phyloP scores from a whole-genome alignment of 768 basidiomycete species.

The Mycena belliarum region DNA sequence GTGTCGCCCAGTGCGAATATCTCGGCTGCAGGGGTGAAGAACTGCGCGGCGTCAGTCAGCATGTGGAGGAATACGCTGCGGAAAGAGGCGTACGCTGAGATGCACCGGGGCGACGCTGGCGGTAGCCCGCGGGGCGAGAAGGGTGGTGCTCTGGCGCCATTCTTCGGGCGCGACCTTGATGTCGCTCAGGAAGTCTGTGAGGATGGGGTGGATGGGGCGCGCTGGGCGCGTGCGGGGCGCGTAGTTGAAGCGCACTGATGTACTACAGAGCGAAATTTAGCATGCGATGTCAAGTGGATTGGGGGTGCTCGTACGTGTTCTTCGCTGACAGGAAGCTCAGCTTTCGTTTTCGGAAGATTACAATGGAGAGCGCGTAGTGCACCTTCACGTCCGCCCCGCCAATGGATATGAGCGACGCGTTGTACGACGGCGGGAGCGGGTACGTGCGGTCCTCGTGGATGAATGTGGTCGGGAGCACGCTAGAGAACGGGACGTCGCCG shows the following conservation, averaged over 20 bases:
- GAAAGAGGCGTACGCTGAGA: neutral
- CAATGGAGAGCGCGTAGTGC: neutral
- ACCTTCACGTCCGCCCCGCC: conserved; percentile 35
- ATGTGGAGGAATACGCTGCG: neutral
- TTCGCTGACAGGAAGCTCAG: neutral
- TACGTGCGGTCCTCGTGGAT: conserved; percentile 30
- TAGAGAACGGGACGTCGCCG: conserved; percentile 39
- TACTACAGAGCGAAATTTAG: neutral
- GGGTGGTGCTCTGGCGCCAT: neutral
- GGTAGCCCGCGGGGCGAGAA: neutral
- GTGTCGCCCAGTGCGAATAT: conserved; percentile 1
- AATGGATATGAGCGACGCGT: conserved; percentile 30
- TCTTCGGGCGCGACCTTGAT: conserved; percentile 9
- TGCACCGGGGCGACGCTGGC: neutral
- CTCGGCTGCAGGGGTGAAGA: conserved; percentile 3
- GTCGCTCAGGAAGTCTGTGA: conserved; percentile 2
- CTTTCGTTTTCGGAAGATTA: neutral
- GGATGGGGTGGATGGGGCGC: neutral
- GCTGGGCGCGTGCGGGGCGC: conserved; percentile 3
- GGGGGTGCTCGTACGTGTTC: neutral
- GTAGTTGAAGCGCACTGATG: neutral
- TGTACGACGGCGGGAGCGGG: conserved; percentile 52
- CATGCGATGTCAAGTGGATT: neutral
- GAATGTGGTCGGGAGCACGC: conserved; percentile 48
- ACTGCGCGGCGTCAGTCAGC: neutral